These are phyloP conservation scores for Teratosphaeria epicoccoides DNA, from an alignment of 2,329 filamentous ascomycete species.

Conservation along the genomic window DNA sequence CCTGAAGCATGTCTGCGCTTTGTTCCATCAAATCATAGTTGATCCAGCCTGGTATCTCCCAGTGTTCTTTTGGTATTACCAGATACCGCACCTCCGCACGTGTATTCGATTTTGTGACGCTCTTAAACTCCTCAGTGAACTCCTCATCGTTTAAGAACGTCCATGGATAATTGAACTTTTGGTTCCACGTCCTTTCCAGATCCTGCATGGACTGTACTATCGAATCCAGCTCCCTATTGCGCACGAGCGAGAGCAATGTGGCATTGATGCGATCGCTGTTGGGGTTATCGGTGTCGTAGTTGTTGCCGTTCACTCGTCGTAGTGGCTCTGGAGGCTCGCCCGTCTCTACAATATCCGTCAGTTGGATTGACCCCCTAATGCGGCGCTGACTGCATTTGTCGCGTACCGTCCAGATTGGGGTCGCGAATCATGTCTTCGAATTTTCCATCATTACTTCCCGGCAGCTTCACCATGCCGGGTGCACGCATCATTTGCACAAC, in stretches of 20 bases:
- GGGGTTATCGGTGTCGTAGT: slow-evolving; percentile 65
- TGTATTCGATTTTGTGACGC: slow-evolving; percentile 65
- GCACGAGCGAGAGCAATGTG: slow-evolving; percentile 80
- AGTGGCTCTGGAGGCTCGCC: slow-evolving; percentile 72
- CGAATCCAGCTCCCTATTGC: slow-evolving; percentile 76
- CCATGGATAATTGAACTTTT: slow-evolving; percentile 99
- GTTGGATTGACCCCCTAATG: background rate
- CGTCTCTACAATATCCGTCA: slow-evolving; percentile 47
- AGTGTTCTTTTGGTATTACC: slow-evolving; percentile 86
- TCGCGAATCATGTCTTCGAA: slow-evolving; percentile 60
- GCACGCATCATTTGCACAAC: slow-evolving; percentile 63
- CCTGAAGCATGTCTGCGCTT: slow-evolving; percentile 70
- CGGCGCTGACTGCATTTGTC: slow-evolving; percentile 25
- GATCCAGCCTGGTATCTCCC: slow-evolving; percentile 87
- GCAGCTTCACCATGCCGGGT: slow-evolving; percentile 32
- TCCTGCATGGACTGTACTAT: slow-evolving; percentile 85
- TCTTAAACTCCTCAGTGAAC: slow-evolving; percentile 89
- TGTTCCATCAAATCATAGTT: slow-evolving; percentile 75
- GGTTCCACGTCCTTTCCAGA: slow-evolving; percentile 89
- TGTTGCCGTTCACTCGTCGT: slow-evolving; percentile 56
- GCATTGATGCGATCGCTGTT: slow-evolving; percentile 82
- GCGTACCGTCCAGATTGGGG: slow-evolving; percentile 72
- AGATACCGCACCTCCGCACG: slow-evolving; percentile 85
- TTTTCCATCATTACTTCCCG: slow-evolving; percentile 25
- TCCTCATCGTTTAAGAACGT: slow-evolving; percentile 97